These are phyloP conservation scores for Raffaelea deltoideospora DNA, from an alignment of 2,329 filamentous ascomycete species.

Conservation along the genomic window DNA sequence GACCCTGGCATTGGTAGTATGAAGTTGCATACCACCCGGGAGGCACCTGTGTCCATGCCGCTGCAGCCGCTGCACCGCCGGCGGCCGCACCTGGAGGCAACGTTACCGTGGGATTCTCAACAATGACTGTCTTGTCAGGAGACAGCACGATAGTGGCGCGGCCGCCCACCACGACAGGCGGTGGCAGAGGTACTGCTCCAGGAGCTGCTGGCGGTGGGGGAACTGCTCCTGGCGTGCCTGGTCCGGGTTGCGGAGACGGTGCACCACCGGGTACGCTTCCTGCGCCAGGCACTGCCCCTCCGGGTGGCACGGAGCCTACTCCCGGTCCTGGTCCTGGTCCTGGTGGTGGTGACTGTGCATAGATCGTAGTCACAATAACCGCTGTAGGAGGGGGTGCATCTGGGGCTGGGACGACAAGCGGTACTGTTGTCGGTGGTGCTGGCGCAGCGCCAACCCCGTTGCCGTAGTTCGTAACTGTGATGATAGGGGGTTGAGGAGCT, in stretches of 20 bases:
- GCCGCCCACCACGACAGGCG: conserved; percentile 4
- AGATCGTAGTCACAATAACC: background rate
- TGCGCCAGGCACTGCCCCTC: background rate
- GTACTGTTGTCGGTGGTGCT: background rate
- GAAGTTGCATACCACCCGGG: conserved; percentile 6
- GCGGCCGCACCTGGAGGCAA: background rate
- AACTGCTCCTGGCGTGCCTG: background rate
- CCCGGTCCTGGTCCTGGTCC: background rate
- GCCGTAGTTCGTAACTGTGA: background rate
- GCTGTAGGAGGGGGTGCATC: background rate
- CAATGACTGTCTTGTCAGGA: conserved; percentile 7
- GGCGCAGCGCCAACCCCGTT: background rate
- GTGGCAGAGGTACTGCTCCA: background rate
- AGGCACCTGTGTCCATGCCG: conserved; percentile 3
- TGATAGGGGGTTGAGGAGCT: background rate
- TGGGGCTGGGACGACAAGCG: background rate
- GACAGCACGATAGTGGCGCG: conserved; percentile 3
- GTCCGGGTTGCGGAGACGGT: background rate
- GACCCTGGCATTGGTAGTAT: conserved; percentile 2
- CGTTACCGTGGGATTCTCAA: conserved; percentile 5
- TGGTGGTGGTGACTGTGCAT: background rate
- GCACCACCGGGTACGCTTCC: background rate
- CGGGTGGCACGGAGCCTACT: background rate
- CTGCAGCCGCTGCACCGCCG: background rate
- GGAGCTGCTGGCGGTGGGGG: background rate